phyloP scores from a whole-genome alignment of 2,329 filamentous ascomycete species.

The Myriosclerotinia scirpicola region DNA sequence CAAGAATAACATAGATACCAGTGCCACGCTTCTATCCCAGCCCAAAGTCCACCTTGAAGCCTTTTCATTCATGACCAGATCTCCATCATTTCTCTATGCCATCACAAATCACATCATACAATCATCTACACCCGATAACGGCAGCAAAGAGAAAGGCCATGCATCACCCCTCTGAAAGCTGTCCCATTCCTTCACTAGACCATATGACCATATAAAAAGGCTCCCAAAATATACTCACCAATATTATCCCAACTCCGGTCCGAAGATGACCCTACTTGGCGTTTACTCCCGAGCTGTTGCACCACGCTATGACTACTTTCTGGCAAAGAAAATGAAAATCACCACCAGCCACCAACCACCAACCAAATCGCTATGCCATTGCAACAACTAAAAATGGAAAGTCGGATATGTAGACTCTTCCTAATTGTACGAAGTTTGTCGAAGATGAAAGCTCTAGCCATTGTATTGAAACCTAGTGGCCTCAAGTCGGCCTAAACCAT shows the following conservation, averaged over 20 bases:
- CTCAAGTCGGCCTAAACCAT: constrained; percentile 84
- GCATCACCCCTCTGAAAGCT: neutral
- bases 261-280: constrained; percentile 10
- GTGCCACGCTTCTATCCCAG: constrained; percentile 13
- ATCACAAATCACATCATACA: constrained; percentile 19
- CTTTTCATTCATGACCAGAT: constrained; percentile 5
- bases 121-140: constrained; percentile 3
- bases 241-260: constrained; percentile 24
- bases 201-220: constrained; percentile 15
- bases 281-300: neutral
- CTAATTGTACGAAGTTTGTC: neutral
- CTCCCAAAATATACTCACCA: constrained; percentile 8
- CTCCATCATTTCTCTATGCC: constrained; percentile 9
- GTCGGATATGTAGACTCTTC: neutral
- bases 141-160: neutral
- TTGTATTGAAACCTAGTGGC: constrained; percentile 81
- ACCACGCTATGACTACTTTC: constrained; percentile 2
- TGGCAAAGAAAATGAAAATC: constrained; percentile 3
- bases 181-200: constrained; percentile 15
- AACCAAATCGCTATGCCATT: constrained; percentile 23
- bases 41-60: neutral
- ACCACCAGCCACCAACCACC: neutral
- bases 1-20: constrained; percentile 6
- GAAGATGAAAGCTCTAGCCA: constrained; percentile 29
- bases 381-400: constrained; percentile 18